Evolutionary conservation across 2,329 filamentous ascomycete genomes (phyloP).

Genomic region (Colletotrichum sp.): DNA sequence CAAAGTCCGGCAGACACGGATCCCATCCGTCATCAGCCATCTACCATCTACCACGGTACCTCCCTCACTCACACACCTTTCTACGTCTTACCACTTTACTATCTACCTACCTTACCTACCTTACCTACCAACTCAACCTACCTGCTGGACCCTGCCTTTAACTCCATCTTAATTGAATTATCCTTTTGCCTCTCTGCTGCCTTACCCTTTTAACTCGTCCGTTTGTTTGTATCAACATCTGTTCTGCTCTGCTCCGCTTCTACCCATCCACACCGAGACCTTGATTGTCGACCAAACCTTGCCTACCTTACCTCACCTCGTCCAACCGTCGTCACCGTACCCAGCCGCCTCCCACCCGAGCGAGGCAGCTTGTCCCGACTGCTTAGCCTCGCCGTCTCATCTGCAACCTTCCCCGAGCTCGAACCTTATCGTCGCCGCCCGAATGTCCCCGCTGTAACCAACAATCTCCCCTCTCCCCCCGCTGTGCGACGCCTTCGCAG

Average conservation of each 20-base stretch:
- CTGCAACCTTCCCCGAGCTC: neutral
- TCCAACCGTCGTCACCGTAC: neutral
- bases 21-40: neutral
- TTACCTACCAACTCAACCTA: neutral
- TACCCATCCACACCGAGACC: neutral
- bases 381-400: neutral
- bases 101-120: neutral
- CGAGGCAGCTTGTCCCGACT: neutral
- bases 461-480: neutral
- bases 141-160: neutral
- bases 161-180: neutral
- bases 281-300: neutral
- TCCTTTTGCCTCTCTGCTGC: neutral
- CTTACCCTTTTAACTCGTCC: neutral
- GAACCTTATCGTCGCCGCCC: conserved; percentile 13
- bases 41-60: neutral
- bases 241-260: neutral
- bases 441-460: conserved; percentile 18
- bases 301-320: neutral
- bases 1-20: neutral
- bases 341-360: neutral
- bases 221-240: neutral
- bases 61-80: neutral
- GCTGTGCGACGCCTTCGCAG: neutral
- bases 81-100: neutral